These are phyloP conservation scores for Phytophthora boehmeriae DNA, from an alignment of 352 stramenopile species.

Conservation along the genomic window DNA sequence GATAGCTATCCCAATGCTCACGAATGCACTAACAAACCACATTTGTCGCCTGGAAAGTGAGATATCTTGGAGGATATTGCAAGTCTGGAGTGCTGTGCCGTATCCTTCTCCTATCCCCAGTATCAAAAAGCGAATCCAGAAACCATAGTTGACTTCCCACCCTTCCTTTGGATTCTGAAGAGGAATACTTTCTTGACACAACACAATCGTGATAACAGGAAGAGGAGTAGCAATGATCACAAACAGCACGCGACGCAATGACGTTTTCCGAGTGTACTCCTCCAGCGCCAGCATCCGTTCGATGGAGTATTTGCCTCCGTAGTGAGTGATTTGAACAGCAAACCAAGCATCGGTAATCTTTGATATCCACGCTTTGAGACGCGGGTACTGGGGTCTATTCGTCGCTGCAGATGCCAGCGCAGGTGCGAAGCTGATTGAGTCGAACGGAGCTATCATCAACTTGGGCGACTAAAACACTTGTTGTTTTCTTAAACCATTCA, in stretches of 20 bases:
- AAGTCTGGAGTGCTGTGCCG: neutral
- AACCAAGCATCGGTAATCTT: conserved; percentile 1
- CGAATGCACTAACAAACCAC: neutral
- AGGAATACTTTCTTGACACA: conserved; percentile 14
- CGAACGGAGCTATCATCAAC: neutral
- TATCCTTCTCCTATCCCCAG: conserved; percentile 7
- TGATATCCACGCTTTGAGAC: neutral
- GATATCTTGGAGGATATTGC: conserved; percentile 1
- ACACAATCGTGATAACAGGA: neutral
- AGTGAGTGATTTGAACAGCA: conserved; percentile 13
- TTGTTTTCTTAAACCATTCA: too few species aligned
- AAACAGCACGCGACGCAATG: neutral
- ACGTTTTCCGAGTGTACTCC: conserved; percentile 7
- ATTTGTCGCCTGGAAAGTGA: conserved; percentile 1
- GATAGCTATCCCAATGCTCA: neutral
- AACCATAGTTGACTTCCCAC: conserved; percentile 9
- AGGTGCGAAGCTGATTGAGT: neutral
- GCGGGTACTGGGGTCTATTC: neutral
- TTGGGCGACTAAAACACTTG: neutral
- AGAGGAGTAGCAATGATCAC: conserved; percentile 12
- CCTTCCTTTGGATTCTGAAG: conserved; percentile 6
- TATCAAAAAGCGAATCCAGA: conserved; percentile 9
- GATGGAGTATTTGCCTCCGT: conserved; percentile 6
- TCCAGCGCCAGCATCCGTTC: conserved; percentile 11
- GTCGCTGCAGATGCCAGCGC: neutral